Conservation (phyloP, 257 asterid genomes). For the Penstemon davidsonii region DNA sequence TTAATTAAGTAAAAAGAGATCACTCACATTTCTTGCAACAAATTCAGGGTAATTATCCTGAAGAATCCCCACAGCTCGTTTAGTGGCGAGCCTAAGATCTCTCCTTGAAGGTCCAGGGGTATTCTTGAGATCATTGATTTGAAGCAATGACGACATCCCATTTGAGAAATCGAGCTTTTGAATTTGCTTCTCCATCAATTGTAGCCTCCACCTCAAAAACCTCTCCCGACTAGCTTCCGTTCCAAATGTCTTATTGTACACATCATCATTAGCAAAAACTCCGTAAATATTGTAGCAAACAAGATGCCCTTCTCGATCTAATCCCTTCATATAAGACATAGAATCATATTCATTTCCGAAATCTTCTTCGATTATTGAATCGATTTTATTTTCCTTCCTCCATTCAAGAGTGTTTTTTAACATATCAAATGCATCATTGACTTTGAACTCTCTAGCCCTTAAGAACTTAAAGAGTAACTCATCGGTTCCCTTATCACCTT, state of each 20-base stretch:
- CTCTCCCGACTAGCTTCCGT: constrained; percentile 45
- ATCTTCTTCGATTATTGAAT: constrained; percentile 49
- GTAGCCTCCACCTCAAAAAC: constrained; percentile 70
- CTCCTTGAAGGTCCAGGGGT: constrained; percentile 53
- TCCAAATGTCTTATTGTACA: constrained; percentile 47
- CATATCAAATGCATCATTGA: constrained; percentile 54
- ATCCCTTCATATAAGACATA: constrained; percentile 42
- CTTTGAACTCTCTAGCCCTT: constrained; percentile 50
- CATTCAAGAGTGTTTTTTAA: constrained; percentile 47
- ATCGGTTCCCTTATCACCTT: constrained; percentile 44
- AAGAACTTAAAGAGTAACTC: constrained; percentile 51
- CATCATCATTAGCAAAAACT: constrained; percentile 41
- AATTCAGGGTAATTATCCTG: constrained; percentile 74
- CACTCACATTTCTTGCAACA: constrained; percentile 56
- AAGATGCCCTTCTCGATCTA: constrained; percentile 55
- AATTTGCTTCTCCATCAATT: constrained; percentile 58
- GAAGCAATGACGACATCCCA: constrained; percentile 46
- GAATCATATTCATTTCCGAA: constrained; percentile 42
- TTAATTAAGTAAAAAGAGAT: neutral
- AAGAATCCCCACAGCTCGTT: constrained; percentile 45
- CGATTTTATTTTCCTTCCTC: constrained; percentile 47
- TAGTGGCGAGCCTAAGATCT: constrained; percentile 53
- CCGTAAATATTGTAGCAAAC: constrained; percentile 69
- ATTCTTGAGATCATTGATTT: constrained; percentile 60
- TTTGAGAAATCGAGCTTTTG: constrained; percentile 58